These are phyloP conservation scores for Astrothelium subdiscretum DNA, from an alignment of 495 filamentous ascomycete species.

Conservation along the genomic window DNA sequence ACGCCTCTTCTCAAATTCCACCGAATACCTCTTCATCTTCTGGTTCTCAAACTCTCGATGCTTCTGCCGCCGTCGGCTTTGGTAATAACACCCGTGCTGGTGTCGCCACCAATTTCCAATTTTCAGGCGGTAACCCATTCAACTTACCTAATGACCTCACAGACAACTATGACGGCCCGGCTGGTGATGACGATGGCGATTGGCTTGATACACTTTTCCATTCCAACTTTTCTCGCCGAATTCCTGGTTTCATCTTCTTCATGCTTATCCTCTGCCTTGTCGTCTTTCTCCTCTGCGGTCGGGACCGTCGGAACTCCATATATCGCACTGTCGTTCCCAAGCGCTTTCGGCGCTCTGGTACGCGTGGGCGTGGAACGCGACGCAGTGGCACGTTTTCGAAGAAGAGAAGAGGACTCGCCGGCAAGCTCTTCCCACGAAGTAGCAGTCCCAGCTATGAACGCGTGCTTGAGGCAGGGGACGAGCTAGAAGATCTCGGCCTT, in stretches of 20 bases:
- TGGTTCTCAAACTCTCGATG: constrained; percentile 34
- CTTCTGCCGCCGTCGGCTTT: constrained; percentile 73
- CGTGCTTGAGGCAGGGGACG: constrained; percentile 67
- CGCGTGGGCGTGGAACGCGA: background rate
- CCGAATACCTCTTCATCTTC: background rate
- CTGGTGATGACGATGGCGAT: constrained; percentile 42
- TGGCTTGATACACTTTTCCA: constrained; percentile 66
- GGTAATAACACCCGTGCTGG: constrained; percentile 59
- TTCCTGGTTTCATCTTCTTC: constrained; percentile 65
- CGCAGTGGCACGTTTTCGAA: constrained; percentile 42
- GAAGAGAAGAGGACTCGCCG: constrained; percentile 28
- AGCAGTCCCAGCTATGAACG: constrained; percentile 57
- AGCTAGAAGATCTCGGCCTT: constrained; percentile 30
- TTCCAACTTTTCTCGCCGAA: constrained; percentile 47
- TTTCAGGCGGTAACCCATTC: constrained; percentile 47
- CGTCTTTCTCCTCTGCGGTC: constrained; percentile 54
- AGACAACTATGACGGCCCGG: constrained; percentile 27
- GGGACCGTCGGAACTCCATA: constrained; percentile 58
- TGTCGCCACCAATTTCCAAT: constrained; percentile 70
- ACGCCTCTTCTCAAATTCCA: constrained; percentile 79
- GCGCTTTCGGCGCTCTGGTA: constrained; percentile 31
- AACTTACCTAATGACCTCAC: constrained; percentile 35
- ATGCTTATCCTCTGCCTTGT: constrained; percentile 57
- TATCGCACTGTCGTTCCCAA: constrained; percentile 45
- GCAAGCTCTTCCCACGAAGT: constrained; percentile 46